Conservation (phyloP, 768 basidiomycete genomes). For the Fomitopsis pulvina region DNA sequence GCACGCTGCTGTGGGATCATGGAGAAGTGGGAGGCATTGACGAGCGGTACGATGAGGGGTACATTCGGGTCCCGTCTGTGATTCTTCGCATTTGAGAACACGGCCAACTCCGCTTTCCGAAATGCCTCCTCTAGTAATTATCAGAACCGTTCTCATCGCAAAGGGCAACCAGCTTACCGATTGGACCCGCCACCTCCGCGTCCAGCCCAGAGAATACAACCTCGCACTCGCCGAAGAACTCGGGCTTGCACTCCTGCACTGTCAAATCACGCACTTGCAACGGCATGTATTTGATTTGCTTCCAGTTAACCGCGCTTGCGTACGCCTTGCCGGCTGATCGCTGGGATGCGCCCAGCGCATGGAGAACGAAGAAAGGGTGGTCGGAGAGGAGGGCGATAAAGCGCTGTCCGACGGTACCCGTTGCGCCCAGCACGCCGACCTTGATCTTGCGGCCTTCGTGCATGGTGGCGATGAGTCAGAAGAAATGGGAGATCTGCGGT, state of each 20-base stretch:
- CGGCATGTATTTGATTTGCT: conserved; percentile 78
- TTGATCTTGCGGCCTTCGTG: conserved; percentile 24
- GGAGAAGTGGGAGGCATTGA: conserved; percentile 80
- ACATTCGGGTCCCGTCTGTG: conserved; percentile 88
- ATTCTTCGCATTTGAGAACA: conserved; percentile 98
- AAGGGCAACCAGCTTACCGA: conserved; percentile 50
- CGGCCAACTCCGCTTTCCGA: conserved; percentile 77
- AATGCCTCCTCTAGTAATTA: conserved; percentile 73
- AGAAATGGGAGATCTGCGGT: background rate
- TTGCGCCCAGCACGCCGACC: conserved; percentile 83
- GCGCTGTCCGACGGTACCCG: conserved; percentile 93
- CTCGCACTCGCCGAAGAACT: conserved; percentile 72
- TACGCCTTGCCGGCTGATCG: conserved; percentile 86
- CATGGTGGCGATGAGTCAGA: conserved; percentile 4
- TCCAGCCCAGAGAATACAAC: conserved; percentile 96
- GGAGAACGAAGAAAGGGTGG: conserved; percentile 89
- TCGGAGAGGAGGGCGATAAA: conserved; percentile 83
- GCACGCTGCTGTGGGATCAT: conserved; percentile 81
- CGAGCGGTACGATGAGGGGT: conserved; percentile 94
- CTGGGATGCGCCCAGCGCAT: conserved; percentile 83
- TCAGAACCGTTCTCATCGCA: background rate
- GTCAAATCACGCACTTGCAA: conserved; percentile 49
- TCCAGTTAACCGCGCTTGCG: conserved; percentile 73
- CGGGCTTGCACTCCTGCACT: conserved; percentile 72
- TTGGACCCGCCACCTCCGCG: conserved; percentile 89